Evolutionary conservation across 179 eudicot species (phyloP).

Genomic region (Nepenthes alata): DNA sequence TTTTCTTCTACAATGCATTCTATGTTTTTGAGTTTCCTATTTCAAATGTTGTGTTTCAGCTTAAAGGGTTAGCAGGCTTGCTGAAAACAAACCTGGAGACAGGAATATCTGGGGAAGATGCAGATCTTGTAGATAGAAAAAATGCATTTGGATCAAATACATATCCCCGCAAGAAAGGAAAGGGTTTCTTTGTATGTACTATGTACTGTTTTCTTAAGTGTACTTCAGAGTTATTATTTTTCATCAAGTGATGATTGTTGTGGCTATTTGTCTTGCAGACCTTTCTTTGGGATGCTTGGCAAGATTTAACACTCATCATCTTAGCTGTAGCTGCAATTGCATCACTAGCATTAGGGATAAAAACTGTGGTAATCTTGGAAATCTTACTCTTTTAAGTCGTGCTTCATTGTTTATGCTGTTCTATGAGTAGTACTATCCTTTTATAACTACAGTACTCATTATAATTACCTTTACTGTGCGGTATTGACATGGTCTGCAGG

Average conservation of each 20-base stretch:
- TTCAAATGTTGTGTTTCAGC: conserved; percentile 15
- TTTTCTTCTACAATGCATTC: background rate
- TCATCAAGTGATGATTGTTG: background rate
- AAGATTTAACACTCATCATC: conserved; percentile 79
- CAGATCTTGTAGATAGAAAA: conserved; percentile 43
- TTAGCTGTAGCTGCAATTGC: conserved; percentile 65
- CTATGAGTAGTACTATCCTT: background rate
- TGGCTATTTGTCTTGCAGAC: conserved; percentile 28
- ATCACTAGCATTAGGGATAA: conserved; percentile 68
- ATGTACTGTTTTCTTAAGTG: conserved; percentile 1
- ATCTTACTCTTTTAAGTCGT: background rate
- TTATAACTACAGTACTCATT: too few species aligned
- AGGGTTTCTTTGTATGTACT: conserved; percentile 50
- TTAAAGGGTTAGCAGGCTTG: conserved; percentile 51
- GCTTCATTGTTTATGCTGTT: background rate
- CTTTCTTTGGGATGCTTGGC: conserved; percentile 89
- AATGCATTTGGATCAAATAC: conserved; percentile 79
- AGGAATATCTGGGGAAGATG: conserved; percentile 47
- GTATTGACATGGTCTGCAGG: too few species aligned
- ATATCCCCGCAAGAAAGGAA: conserved; percentile 71
- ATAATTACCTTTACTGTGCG: too few species aligned
- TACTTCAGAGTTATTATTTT: background rate
- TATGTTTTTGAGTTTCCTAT: background rate
- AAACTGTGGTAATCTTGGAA: conserved; percentile 45
- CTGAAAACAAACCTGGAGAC: conserved; percentile 49